Base-by-base conservation (phyloP, 1,284 basidiomycete species). In the Tylopilus sp. region DNA sequence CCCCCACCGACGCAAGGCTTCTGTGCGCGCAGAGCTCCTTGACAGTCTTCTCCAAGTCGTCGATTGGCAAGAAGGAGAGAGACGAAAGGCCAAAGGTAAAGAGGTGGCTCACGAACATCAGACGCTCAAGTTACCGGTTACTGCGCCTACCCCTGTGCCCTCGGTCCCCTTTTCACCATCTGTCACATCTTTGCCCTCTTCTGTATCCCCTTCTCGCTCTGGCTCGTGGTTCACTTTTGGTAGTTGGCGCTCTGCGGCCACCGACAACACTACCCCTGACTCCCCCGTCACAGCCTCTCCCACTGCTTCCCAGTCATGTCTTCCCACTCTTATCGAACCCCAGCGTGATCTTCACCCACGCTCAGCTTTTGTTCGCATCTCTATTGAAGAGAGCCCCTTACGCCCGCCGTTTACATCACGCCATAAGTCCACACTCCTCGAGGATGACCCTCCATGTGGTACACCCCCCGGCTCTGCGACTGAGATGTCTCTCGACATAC, bases 201-300 rank as follows among this genome's bases (percentile, higher is more conserved):
- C 68, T 10, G 52, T 61, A 12, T 66, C 71, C 0, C 59, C 71
- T 19, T 72, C 73, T 2, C 74, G 76, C 34, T 72, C 78, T 18
- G 71, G 72, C 40, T 82, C 78, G 0, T 81, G 78, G 79, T 71
- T 81, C 34, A 78, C 81, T 18, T 78, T 81, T 51, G 69, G 71
- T 48, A 73, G 73, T 53, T 74, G 71, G 54, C 64, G 69, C 25
- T 76, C 76, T 13, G 71, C 73, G 12, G 64, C 66, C 53, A 71
- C 74, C 34, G 69, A 69, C 44, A 55, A 71, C 39, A 74, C 75
- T 0, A 63, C 69, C 16, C 68, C 69, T 25, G 71, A 69, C 21
- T 54, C 65, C 0, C 53, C 66, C 40, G 33, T 58, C 7, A 41
- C 49, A 4, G 67, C 62, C 15, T 67, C 68, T 41, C 54, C 72